Evolutionary conservation across 2,329 filamentous ascomycete genomes (phyloP), one percentile per base, ranked within the genome.

Genomic region (Cladorrhinum sp.): DNA sequence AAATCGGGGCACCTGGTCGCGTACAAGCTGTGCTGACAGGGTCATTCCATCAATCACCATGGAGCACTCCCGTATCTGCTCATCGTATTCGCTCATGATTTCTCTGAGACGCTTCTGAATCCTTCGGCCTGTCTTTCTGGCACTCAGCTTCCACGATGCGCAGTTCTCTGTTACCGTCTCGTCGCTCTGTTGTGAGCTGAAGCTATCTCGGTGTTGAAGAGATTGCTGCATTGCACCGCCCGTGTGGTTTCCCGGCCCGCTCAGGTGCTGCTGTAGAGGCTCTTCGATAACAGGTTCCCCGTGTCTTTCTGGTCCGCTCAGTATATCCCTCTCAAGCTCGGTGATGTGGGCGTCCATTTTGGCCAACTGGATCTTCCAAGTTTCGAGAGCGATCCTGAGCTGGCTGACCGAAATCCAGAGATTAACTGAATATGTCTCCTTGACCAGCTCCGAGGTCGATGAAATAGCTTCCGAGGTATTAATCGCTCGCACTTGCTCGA

Each of bases 381-480:
- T 64, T 30, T 59, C 33, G 3, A 71, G 21, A 0, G 60, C 65
- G 2, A 58, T 65, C n/a, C 62, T 62, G 2, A 69, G 48, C n/a
- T 57, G 53, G 33, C 64, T 68, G 4, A 66, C 64, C 8, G 64
- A 30, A 1, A 67, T 52, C 68, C 70, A 70, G 1, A 66, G 56
- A n/a, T 26, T 1, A 9, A 59, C 62, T 24, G 33, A 61, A 3
- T 57, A 60, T 23, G 51, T 55, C 16, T 57, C 63, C 23, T 23
- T 36, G 2, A 26, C 55, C 2, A 57, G 33, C 14, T 28, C 51
- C 4, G 49, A 52, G n/a, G 50, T 59, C 7, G 49, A 26, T 24
- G 48, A 39, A 16, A 56, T 58, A 26, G 14, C 28, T 2, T 23
- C 28, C 14, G 49, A 10, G 1, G 55, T 52, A 39, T 18, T 62